Percentiles rank a stretch among this genome's conserved stretches.
Evolutionary conservation across 768 basidiomycete species (phyloP).

Genomic region (Termitomyces sp.): DNA sequence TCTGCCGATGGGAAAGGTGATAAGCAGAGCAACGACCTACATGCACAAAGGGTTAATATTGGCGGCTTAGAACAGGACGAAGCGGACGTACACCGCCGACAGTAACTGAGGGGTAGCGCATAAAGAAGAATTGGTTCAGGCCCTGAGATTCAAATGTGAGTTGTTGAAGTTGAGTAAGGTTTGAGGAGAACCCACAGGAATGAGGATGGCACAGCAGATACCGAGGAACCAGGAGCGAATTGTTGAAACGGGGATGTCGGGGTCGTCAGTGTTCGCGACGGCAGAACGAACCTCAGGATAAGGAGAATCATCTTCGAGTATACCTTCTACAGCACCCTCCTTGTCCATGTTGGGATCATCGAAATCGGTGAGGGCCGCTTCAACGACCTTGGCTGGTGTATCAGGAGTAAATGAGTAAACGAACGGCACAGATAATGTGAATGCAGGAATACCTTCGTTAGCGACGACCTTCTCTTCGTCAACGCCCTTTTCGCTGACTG

Average conservation of each 20-base stretch:
- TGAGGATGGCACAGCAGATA: slow-evolving; percentile 61
- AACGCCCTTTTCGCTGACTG: slow-evolving; percentile 28
- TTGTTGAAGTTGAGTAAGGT: neutral
- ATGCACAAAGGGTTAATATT: neutral
- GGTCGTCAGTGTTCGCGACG: slow-evolving; percentile 71
- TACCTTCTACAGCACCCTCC: slow-evolving; percentile 37
- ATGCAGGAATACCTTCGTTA: slow-evolving; percentile 14
- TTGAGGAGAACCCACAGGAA: slow-evolving; percentile 34
- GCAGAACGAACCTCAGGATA: slow-evolving; percentile 72
- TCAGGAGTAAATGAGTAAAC: neutral
- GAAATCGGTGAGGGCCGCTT: slow-evolving; percentile 35
- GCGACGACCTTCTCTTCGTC: slow-evolving; percentile 1
- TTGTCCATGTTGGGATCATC: slow-evolving; percentile 56
- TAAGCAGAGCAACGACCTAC: slow-evolving; percentile 63
- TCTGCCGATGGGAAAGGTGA: slow-evolving; percentile 64
- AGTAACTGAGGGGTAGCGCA: slow-evolving; percentile 67
- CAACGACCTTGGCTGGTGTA: slow-evolving; percentile 19
- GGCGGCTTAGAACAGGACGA: neutral
- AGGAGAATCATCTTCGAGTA: slow-evolving; percentile 61
- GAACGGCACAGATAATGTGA: neutral
- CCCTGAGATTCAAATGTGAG: slow-evolving; percentile 27
- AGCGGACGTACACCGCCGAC: slow-evolving; percentile 42
- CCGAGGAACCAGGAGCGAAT: slow-evolving; percentile 75
- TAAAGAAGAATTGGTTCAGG: slow-evolving; percentile 75
- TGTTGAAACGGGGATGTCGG: slow-evolving; percentile 56